These are phyloP conservation scores for Stylonectria norvegica DNA, from an alignment of 2,329 filamentous ascomycete species.

Conservation along the genomic window DNA sequence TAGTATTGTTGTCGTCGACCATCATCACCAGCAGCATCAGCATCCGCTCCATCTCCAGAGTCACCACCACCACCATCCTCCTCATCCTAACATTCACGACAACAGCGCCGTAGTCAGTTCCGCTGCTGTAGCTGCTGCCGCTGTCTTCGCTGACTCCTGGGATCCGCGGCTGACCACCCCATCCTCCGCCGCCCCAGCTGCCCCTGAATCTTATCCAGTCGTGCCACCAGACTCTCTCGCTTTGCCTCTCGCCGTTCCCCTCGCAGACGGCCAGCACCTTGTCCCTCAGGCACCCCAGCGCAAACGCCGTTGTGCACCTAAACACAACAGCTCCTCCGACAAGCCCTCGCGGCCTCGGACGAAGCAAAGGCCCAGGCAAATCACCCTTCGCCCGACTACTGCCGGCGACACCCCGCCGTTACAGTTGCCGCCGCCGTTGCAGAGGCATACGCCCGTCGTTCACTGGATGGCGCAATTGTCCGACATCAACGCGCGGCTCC, in stretches of 20 bases:
- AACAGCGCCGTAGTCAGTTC: too few relatives aligned
- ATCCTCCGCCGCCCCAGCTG: slow-evolving; percentile 10
- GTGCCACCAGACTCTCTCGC: too few relatives aligned
- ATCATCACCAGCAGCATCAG: slow-evolving; percentile 11
- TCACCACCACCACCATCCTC: neutral
- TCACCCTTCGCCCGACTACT: slow-evolving; percentile 25
- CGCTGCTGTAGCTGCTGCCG: too few relatives aligned
- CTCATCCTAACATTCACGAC: neutral
- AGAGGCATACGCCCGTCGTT: slow-evolving; percentile 21
- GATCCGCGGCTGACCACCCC: slow-evolving; percentile 11
- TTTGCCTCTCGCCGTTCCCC: too few relatives aligned
- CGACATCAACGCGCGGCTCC: slow-evolving; percentile 36
- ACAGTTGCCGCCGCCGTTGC: slow-evolving; percentile 8
- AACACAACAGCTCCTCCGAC: slow-evolving; percentile 20
- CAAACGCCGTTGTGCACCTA: slow-evolving; percentile 20
- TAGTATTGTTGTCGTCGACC: slow-evolving; percentile 1
- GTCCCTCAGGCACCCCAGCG: slow-evolving; percentile 16
- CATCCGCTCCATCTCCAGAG: neutral
- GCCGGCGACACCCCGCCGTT: slow-evolving; percentile 6
- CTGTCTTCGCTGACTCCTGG: slow-evolving; percentile 25
- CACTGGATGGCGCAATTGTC: slow-evolving; percentile 40
- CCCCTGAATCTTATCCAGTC: slow-evolving; percentile 12
- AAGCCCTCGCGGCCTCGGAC: slow-evolving; percentile 23
- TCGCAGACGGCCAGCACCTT: slow-evolving; percentile 9
- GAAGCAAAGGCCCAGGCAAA: slow-evolving; percentile 31